These are phyloP conservation scores for Chlorella sp. DNA, from an alignment of 139 green algal genomes.

Conservation along the genomic window DNA sequence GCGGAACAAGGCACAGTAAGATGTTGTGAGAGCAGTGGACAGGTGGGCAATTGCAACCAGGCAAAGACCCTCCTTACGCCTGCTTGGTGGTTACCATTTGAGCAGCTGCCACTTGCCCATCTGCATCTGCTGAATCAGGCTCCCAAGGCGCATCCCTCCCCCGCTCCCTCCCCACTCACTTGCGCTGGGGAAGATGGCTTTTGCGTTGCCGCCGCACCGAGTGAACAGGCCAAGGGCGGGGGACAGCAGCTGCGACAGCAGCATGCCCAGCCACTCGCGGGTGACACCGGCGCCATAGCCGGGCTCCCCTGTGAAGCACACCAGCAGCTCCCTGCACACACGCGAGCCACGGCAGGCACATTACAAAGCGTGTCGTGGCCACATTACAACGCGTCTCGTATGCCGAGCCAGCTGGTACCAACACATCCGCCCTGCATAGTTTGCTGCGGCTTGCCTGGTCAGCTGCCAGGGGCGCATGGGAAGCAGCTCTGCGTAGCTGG, in stretches of 20 bases:
- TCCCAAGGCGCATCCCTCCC: background rate
- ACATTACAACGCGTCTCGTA: background rate
- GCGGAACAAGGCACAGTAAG: background rate
- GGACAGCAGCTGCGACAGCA: background rate
- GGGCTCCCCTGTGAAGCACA: background rate
- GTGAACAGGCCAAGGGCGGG: background rate
- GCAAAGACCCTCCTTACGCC: background rate
- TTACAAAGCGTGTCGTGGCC: background rate
- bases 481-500: background rate
- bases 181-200: background rate
- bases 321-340: background rate
- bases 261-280: slow-evolving; percentile 5
- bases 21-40: background rate
- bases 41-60: background rate
- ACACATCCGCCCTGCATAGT: background rate
- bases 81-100: background rate
- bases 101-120: background rate
- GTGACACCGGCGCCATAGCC: background rate
- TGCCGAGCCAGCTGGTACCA: background rate
- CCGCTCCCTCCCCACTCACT: background rate
- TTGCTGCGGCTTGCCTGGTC: background rate
- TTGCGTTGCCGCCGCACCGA: background rate
- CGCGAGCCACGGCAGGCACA: background rate
- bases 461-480: background rate
- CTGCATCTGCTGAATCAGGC: background rate